Percentiles rank a stretch among this genome's conserved stretches.
Evolutionary conservation across 2,329 filamentous ascomycete genomes (phyloP).

Genomic region (Hypoxylon rubiginosum): DNA sequence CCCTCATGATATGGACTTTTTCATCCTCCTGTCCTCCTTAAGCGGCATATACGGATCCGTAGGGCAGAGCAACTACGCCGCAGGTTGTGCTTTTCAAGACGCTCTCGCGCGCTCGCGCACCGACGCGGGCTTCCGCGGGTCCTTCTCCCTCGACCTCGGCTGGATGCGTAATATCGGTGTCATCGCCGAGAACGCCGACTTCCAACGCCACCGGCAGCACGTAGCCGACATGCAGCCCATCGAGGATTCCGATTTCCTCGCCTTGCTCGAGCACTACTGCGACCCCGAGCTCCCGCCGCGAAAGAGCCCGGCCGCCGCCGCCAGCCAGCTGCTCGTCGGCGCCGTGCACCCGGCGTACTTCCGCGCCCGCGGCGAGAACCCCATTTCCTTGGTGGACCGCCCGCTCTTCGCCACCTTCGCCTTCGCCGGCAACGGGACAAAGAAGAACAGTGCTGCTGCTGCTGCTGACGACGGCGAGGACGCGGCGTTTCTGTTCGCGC

Average conservation of each 20-base stretch:
- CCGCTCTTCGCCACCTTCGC: conserved; percentile 5
- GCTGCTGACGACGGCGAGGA: too few relatives aligned
- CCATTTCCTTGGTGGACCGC: too few relatives aligned
- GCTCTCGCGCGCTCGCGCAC: conserved; percentile 20
- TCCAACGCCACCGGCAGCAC: not conserved
- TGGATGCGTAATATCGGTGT: not conserved
- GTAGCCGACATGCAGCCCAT: not conserved
- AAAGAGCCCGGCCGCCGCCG: not conserved
- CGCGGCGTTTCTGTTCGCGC: too few relatives aligned
- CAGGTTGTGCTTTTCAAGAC: conserved; percentile 66
- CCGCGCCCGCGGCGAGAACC: not conserved
- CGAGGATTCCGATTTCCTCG: conserved; percentile 52
- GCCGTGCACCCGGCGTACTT: conserved; percentile 28
- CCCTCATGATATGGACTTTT: not conserved
- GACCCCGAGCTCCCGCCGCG: conserved; percentile 18
- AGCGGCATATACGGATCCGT: conserved; percentile 68
- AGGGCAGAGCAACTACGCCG: conserved; percentile 70
- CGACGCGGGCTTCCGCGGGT: not conserved
- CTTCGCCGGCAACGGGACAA: too few relatives aligned
- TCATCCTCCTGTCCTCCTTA: conserved; percentile 63
- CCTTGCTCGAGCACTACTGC: conserved; percentile 31
- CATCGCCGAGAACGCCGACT: not conserved
- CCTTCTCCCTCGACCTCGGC: not conserved
- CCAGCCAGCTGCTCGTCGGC: conserved; percentile 37
- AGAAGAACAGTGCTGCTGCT: too few relatives aligned